Evolutionary conservation across 345 rosid species (phyloP).

Genomic region (Fremontodendron californicum): DNA sequence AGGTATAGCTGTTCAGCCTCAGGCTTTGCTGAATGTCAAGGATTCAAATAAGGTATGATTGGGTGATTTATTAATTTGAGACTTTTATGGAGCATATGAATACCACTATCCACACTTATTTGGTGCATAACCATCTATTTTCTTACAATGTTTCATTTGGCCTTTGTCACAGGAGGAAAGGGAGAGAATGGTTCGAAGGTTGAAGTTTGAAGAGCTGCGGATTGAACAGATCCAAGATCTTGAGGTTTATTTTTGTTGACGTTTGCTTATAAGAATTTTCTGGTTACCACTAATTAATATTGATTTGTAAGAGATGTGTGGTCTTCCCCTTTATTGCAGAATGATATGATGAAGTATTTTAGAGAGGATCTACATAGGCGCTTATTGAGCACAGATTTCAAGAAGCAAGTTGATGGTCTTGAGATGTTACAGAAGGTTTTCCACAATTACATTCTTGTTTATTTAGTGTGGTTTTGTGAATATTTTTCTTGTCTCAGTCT

Average conservation of each 20-base stretch:
- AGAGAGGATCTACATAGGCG: conserved; percentile 93
- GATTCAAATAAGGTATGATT: conserved; percentile 86
- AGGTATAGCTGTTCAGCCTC: conserved; percentile 81
- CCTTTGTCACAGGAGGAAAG: conserved; percentile 75
- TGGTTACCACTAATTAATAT: conserved; percentile 6
- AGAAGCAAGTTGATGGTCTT: conserved; percentile 96
- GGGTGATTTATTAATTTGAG: conserved; percentile 13
- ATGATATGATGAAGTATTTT: conserved; percentile 86
- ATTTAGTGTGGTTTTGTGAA: background rate
- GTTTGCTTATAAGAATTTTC: background rate
- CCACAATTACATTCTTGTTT: conserved; percentile 13
- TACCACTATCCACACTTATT: background rate
- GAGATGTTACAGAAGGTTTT: conserved; percentile 92
- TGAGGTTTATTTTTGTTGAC: conserved; percentile 57
- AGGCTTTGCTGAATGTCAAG: conserved; percentile 78
- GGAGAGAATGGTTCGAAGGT: conserved; percentile 84
- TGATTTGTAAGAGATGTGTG: conserved; percentile 18
- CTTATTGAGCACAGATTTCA: conserved; percentile 77
- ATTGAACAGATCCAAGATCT: conserved; percentile 95
- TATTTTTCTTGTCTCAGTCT: conserved; percentile 9
- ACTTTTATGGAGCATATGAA: background rate
- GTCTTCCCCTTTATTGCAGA: conserved; percentile 43
- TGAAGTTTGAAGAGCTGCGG: conserved; percentile 90
- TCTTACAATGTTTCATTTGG: background rate
- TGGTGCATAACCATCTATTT: background rate